Evolutionary conservation across 352 stramenopile genomes (phyloP), one percentile per base, ranked within the genome.

Genomic region (Phytopythium montanum): DNA sequence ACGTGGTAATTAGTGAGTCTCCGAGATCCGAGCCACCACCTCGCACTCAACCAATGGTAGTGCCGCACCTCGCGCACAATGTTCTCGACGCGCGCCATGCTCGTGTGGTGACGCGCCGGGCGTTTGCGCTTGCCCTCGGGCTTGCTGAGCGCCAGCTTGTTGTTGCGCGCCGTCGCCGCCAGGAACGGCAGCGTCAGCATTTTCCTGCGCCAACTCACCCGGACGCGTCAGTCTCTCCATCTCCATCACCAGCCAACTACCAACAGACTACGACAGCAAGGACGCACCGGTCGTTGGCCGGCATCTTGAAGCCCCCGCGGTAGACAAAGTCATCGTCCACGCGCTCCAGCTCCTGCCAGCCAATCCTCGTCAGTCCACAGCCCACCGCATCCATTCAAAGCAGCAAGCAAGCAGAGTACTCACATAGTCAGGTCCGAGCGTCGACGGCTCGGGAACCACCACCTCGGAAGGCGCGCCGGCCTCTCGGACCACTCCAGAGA

Each of bases 261-360:
- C 58, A 61, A 5, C 29, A 56, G 45, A 44, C 29, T 4, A 54
- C 1, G 51, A 25, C 44, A 51, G 25, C 23, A 13, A 46, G 39
- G n/a, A 54, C 54, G 50, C 68, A 91, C 85, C 77, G 72, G 54
- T 94, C 83, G 56, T 78, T 85, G 6, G 79, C 81, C 33, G 85
- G 83, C 83, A 93, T 94, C 57, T 86, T 84, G 60, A 93, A 94
- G n/a, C 83, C 83, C 21, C 75, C 85, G 26, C 83, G 83, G 63
- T 77, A 94, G 2, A 93, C 85, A 62, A 79, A 92, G 18, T 92
- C 85, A n/a, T 90, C 77, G 45, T 90, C 82, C 1, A 59, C 13
- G 34, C 76, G 81, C 38, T 92, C 79, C 28, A 77, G 80, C 21
- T 89, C 82, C 74, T 81, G 65, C 33, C 45, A 36, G 16, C n/a